Base-by-base conservation (phyloP, 2,329 filamentous ascomycete species). In the Hymenoscyphus repandus region DNA sequence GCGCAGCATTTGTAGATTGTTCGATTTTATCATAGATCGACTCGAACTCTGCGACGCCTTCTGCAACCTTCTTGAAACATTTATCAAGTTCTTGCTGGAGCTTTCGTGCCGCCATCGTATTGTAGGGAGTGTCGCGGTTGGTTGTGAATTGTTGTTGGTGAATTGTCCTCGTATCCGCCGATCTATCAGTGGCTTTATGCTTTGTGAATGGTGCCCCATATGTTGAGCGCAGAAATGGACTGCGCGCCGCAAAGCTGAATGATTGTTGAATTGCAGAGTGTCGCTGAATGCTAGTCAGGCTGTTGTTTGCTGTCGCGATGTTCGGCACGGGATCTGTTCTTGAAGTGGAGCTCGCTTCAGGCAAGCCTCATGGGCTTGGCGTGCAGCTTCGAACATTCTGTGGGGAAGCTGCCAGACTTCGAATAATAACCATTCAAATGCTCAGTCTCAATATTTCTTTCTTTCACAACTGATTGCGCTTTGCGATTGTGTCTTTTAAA, bases 21-120 rank as follows among this genome's bases (percentile, higher is more conserved):
- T 92, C 88, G 60, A 99, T 95, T 82, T 99, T 99, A 63, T 97
- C 93, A 74, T 97, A 95, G 65, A 97, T 96, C 66, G 78, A 79
- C 68, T 97, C 90, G 70, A 99, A 99, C 58, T 91, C 87, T 56
- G 83, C 78, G 49, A 97, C 90, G 48, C 93, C 93, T 75, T 97
- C 92, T 43, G 83, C 80, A 66, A 97, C 91, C 78, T 95, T 95
- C 74, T 99, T 99, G 83, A 96, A 97, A 81, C 90, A 95, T 76
- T 96, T 96, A 68, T 99, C 93, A 65, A 97, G 92, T 75, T 99
- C 93, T 75, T 97, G 91, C 71, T 93, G 88, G 64, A 96, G 81
- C 79, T 99, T 99, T 70, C 93, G 84, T 69, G 88, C 88, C 64
- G 93, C 90, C 93, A 99, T 99, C 64, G 70, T 79, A 72, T 59